Base-by-base conservation (phyloP, 2,329 filamentous ascomycete genomes). In the Epichloe elymi region DNA sequence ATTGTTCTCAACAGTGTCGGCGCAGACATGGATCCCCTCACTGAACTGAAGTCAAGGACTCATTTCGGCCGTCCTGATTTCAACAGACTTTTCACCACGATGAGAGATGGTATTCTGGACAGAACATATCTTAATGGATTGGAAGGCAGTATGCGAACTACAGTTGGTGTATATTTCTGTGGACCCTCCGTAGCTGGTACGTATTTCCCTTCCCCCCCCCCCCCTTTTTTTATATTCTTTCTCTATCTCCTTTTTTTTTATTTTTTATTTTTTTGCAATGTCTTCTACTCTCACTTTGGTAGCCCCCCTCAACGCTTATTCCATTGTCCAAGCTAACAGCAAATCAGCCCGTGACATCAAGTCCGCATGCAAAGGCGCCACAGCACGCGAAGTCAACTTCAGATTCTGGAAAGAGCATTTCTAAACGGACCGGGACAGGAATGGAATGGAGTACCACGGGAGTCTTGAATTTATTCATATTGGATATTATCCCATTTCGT, bases 391-490 rank as follows among this genome's bases (percentile, higher is more conserved):
- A 59, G 88, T 98, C 52, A 80, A 83, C 61, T 98, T 97, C 73
- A 86, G 88, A 61, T 98, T 98, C 75, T 98, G 93, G 93, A 98
- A 98, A 74, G 93, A 98, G 70, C 91, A 98, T 65, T 84, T 84
- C 64, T 84, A 75, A 62, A 38, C 4, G 39, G 19, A 20, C 26
- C n/a, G 17, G 12, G 15, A 6, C 2, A 44, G 26, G 8, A 30
- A 11, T 30, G 8, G 17, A 17, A 26, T 42, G n/a, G 40, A 42
- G 40, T n/a, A n/a, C 6, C 20, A 30, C n/a, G 26, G 26, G 26
- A 35, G 23, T 33, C 10, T 43, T 35, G 20, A 12, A n/a, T 41
- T 19, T 19, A 15, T 23, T 44, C n/a, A n/a, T 38, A 38, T 38
- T 14, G 14, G 14, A 11, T n/a, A 30, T 38, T 12, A 5, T 38